phyloP scores from a whole-genome alignment of 192 early-diverging fungal species.

The Coemansia sp. region DNA sequence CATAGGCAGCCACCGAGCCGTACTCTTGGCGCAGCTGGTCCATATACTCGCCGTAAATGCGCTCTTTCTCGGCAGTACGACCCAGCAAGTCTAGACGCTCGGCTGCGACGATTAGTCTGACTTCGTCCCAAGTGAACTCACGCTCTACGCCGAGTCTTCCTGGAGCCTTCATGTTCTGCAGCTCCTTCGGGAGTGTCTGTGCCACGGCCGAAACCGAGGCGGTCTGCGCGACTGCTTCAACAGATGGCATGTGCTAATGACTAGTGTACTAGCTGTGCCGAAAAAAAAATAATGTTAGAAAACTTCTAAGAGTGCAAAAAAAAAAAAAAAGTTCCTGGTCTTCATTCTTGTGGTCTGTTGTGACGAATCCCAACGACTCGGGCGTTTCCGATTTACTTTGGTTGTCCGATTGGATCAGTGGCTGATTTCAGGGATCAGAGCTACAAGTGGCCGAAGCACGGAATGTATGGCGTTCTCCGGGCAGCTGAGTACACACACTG shows the following conservation, averaged over 20 bases:
- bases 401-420: neutral
- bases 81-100: conserved; percentile 46
- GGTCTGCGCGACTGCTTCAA: neutral
- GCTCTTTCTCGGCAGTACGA: conserved; percentile 26
- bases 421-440: neutral
- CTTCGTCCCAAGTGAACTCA: conserved; percentile 38
- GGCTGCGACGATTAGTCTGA: conserved; percentile 35
- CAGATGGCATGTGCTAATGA: neutral
- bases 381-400: neutral
- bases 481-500: conserved; percentile 5
- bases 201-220: neutral
- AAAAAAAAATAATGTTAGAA: neutral
- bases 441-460: neutral
- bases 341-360: neutral
- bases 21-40: conserved; percentile 27
- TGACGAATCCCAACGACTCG: neutral
- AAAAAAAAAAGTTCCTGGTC: neutral
- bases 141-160: conserved; percentile 21
- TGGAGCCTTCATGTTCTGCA: conserved; percentile 20
- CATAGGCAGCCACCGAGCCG: conserved; percentile 32
- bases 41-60: conserved; percentile 37
- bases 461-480: neutral
- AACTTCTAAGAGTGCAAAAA: too few relatives aligned
- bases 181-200: conserved; percentile 9
- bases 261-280: neutral